Percentiles rank a stretch among this genome's conserved stretches.
Conservation (phyloP, 208 protist genomes). For the Angomonas ambiguus region DNA sequence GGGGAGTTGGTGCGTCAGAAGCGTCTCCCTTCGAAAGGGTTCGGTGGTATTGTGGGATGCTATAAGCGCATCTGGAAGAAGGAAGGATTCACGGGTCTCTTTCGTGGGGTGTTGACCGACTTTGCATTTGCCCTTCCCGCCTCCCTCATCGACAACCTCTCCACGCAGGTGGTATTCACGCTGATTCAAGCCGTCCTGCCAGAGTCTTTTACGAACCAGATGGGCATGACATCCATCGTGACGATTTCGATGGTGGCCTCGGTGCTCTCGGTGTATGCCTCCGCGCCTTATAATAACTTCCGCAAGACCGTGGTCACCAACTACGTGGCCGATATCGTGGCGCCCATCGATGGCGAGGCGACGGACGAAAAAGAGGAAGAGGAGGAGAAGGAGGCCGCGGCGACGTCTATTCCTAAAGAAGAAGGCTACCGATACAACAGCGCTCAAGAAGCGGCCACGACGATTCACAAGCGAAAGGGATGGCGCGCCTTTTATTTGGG, state of each 20-base stretch:
- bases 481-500: slow-evolving; percentile 70
- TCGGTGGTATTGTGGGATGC: slow-evolving; percentile 43
- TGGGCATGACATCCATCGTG: slow-evolving; percentile 39
- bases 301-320: slow-evolving; percentile 76
- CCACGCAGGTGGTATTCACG: slow-evolving; percentile 38
- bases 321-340: slow-evolving; percentile 76
- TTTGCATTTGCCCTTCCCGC: slow-evolving; percentile 52
- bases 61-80: slow-evolving; percentile 51
- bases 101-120: slow-evolving; percentile 63
- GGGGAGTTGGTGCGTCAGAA: slow-evolving; percentile 68
- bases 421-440: slow-evolving; percentile 68
- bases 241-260: slow-evolving; percentile 48
- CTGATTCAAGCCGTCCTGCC: slow-evolving; percentile 46
- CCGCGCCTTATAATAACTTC: slow-evolving; percentile 58
- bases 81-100: slow-evolving; percentile 50
- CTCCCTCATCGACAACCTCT: slow-evolving; percentile 46
- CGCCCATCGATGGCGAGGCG: slow-evolving; percentile 12
- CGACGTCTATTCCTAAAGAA: neutral
- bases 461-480: slow-evolving; percentile 50
- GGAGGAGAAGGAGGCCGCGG: slow-evolving; percentile 1
- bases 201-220: slow-evolving; percentile 20
- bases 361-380: neutral
- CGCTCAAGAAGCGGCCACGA: slow-evolving; percentile 38
- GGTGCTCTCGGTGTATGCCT: slow-evolving; percentile 47
- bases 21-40: slow-evolving; percentile 55